These are phyloP conservation scores for Eucalyptus cladocalyx DNA, from an alignment of 345 rosid species.

Conservation along the genomic window DNA sequence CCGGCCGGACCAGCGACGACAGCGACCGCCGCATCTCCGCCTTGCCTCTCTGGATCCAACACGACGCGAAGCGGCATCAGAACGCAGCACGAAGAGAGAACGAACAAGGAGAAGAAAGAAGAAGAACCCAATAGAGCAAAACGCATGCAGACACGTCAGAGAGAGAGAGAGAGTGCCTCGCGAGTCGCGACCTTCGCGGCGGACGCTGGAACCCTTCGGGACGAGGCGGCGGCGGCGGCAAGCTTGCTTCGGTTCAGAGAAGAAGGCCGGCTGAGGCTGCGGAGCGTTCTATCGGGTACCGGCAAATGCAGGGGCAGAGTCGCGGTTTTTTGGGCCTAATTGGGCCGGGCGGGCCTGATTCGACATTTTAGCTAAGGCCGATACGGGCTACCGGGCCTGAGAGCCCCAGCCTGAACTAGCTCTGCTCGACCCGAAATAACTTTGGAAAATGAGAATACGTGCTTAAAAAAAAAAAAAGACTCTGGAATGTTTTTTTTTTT, in stretches of 20 bases:
- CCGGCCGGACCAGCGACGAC: conserved; percentile 7
- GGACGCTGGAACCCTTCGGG: not conserved
- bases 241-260: not conserved
- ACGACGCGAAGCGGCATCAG: not conserved
- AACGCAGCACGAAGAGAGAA: not conserved
- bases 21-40: conserved; percentile 37
- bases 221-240: not conserved
- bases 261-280: not conserved
- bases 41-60: not conserved
- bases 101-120: not conserved
- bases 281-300: not conserved
- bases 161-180: not conserved
- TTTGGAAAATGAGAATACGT: not conserved
- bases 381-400: not conserved
- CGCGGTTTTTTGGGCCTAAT: not conserved
- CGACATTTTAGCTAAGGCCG: accelerated
- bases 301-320: not conserved
- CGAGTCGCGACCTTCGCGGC: not conserved
- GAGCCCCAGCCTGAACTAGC: not conserved
- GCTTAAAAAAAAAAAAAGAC: too few species aligned
- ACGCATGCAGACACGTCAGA: too few species aligned
- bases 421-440: not conserved
- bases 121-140: too few species aligned
- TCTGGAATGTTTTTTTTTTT: too few species aligned
- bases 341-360: not conserved